phyloP scores from a whole-genome alignment of 495 filamentous ascomycete species.

The Aspergillus kassunensis region DNA sequence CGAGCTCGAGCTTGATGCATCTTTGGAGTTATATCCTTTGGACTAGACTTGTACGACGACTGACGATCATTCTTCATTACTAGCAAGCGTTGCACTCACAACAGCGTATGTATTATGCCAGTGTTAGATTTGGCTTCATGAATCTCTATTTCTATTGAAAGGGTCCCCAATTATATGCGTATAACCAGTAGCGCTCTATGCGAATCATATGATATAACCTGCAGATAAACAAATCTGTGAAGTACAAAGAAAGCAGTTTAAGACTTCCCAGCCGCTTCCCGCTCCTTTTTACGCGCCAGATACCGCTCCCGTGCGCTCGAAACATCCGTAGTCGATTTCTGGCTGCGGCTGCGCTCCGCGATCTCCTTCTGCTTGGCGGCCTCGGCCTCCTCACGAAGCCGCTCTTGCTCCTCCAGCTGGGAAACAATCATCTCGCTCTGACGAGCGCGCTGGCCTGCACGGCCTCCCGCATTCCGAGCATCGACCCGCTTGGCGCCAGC shows the following conservation, averaged over 20 bases:
- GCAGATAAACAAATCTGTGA: neutral
- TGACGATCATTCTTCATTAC: conserved; percentile 2
- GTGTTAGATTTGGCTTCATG: neutral
- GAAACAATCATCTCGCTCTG: conserved; percentile 82
- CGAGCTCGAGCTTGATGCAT: neutral
- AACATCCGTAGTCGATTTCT: conserved; percentile 74
- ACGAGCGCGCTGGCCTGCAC: conserved; percentile 63
- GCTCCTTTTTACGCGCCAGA: conserved; percentile 75
- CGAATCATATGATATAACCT: conserved; percentile 1
- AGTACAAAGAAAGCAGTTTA: neutral
- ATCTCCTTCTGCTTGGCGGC: conserved; percentile 60
- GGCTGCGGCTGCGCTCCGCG: conserved; percentile 69
- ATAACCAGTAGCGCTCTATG: neutral
- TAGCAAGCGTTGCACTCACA: neutral
- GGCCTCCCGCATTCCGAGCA: conserved; percentile 38
- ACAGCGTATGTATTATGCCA: neutral
- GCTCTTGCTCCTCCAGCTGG: conserved; percentile 65
- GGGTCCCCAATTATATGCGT: too few species aligned
- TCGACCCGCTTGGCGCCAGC: conserved; percentile 28
- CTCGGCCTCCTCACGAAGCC: conserved; percentile 73
- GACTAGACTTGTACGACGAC: neutral
- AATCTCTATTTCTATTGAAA: neutral
- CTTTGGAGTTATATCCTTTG: conserved; percentile 1
- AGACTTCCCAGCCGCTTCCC: conserved; percentile 48
- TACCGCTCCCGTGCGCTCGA: conserved; percentile 84